Conservation (phyloP, 176 grass and related monocot genomes). For the Alopecurus myosuroides region DNA sequence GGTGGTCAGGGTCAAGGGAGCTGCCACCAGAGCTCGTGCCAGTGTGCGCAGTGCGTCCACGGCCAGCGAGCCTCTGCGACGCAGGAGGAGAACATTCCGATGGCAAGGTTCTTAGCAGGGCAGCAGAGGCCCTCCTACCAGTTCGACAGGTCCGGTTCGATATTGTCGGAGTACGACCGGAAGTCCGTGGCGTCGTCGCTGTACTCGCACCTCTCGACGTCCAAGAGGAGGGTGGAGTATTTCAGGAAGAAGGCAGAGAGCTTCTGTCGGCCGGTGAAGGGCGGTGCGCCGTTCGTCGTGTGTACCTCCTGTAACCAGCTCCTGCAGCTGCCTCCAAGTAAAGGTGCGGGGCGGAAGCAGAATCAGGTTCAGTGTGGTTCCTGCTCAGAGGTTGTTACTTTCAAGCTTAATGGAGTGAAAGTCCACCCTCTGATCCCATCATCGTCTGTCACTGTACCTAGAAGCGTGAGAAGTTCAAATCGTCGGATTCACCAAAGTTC, state of each 20-base stretch:
- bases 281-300: slow-evolving; percentile 65
- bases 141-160: slow-evolving; percentile 32
- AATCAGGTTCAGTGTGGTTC: slow-evolving; percentile 62
- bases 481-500: slow-evolving; percentile 10
- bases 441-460: neutral
- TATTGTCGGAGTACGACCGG: slow-evolving; percentile 44
- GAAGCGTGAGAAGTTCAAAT: slow-evolving; percentile 31
- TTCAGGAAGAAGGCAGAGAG: slow-evolving; percentile 48
- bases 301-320: slow-evolving; percentile 70
- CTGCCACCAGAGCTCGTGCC: slow-evolving; percentile 35
- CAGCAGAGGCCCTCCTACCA: slow-evolving; percentile 36
- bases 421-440: slow-evolving; percentile 5
- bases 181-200: slow-evolving; percentile 34
- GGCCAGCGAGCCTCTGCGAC: neutral
- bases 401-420: slow-evolving; percentile 47
- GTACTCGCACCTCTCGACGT: slow-evolving; percentile 36
- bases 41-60: slow-evolving; percentile 30
- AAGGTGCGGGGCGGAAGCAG: slow-evolving; percentile 30
- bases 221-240: slow-evolving; percentile 39
- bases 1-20: slow-evolving; percentile 26
- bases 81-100: slow-evolving; percentile 35
- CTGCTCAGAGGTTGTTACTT: slow-evolving; percentile 53
- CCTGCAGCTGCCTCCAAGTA: slow-evolving; percentile 54
- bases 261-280: slow-evolving; percentile 43
- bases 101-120: slow-evolving; percentile 44